Base-by-base conservation (phyloP, 306 rosid species). In the Gastrolobium bilobum region DNA sequence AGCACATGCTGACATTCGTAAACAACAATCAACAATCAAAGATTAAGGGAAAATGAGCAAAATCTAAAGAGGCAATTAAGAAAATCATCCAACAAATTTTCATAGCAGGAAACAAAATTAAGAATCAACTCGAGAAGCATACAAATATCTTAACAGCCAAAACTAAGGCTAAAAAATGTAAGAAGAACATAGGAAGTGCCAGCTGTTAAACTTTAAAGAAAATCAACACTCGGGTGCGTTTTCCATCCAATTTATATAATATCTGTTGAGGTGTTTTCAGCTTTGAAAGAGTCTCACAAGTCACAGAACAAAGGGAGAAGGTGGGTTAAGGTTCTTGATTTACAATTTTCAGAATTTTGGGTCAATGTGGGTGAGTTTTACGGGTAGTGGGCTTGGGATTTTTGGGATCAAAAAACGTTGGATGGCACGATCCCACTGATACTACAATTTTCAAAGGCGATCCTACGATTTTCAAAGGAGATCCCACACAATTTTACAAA, bases 1-100 rank as follows among this genome's bases (percentile, higher is more conserved):
- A 94, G 85, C 46, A 94, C 97, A 82, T 94, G 99, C 99, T 94
- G 86, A 48, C 83, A 82, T 39, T 59, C 38, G 26, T 13, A 51
- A 61, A 47, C 69, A 77, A 54, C 13, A 35, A 62, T 83, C 13
- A 51, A 51, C 26, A 20, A 20, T 20, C 26, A 20, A 66, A 26
- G 37, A 68, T 3, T 30, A 4, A 54, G 14, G 44, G 68, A 15
- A 63, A 63, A 44, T n/a, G 10, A 52, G 42, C 10, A 2, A 4
- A 67, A 14, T 8, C 20, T 42, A 52, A 40, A 71, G 7, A 61
- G 56, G 10, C 51, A 71, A 51, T 14, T 7, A 51, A 20, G 4
- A 11, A 72, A 15, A 40, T 40, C 47, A 52, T 40, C 47, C 10
- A 37, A 60, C 35, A 40, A 20, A 29, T 50, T 35, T 29, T 35